Evolutionary conservation across 2,329 filamentous ascomycete genomes (phyloP), one percentile per base, ranked within the genome.

Genomic region (Colletotrichum tofieldiae): DNA sequence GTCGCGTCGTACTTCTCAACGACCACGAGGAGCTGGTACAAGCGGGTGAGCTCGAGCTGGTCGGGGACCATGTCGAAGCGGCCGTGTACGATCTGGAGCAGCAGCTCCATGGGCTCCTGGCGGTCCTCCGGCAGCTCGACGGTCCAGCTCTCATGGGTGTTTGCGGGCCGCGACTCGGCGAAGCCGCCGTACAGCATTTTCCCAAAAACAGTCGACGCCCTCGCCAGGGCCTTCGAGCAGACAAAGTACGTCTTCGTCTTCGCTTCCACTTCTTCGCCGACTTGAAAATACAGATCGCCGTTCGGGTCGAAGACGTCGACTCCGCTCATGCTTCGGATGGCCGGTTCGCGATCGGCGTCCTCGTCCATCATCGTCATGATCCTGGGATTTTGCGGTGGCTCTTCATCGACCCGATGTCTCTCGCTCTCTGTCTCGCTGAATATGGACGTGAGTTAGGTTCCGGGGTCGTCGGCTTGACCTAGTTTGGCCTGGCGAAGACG

Each of bases 1-100:
- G 78, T 78, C 14, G 78, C 71, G 62, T 79, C 76, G 72, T 81
- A 81, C 54, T 81, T 81, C 41, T 81, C 74, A 1, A 78, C 78
- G 20, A 81, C 41, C 0, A 78, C 74, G 0, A 79, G 76, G 4
- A 81, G 65, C 0, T 77, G 65, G 70, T 77, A 81, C 1, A 81
- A 66, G 1, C 76, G 68, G 1, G 75, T 72, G 5, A 79, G 63
- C 1, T 73, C 56, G 6, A 81, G 39, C 5, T 39, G 64, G 2
- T 39, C 69, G 0, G 78, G 79, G 0, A 82, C 76, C 1, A 70
- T 73, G 3, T 78, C 67, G 18, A 81, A 77, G 2, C 76, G 67
- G 18, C 75, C 76, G 59, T 83, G 81, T 6, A 76, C 73, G 41
- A 83, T 80, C 20, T 77, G 70, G 26, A 82, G 71, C 18, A 82